Conservation (phyloP, 306 rosid genomes). For the Cicer arietinum region DNA sequence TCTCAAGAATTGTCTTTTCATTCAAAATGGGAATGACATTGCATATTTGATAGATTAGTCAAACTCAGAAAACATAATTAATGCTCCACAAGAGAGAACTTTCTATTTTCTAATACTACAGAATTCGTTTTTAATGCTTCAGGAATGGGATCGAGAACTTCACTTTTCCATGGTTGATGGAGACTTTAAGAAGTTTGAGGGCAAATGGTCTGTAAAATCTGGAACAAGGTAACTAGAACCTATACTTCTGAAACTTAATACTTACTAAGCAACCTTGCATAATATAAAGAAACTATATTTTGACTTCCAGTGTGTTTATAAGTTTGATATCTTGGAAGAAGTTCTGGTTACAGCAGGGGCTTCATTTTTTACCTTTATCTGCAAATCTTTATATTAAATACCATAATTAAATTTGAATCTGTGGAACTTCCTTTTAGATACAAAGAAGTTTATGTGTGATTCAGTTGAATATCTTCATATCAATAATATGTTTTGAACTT, state of each 20-base stretch:
- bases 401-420: too few species aligned
- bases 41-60: not conserved
- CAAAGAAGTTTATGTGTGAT: too few species aligned
- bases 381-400: too few species aligned
- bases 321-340: too few species aligned
- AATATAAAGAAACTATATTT: constrained; percentile 26
- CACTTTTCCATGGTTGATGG: constrained; percentile 98
- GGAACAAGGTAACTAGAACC: constrained; percentile 63
- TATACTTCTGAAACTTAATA: constrained; percentile 36
- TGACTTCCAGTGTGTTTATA: not conserved
- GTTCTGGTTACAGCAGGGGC: too few species aligned
- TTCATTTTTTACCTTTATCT: too few species aligned
- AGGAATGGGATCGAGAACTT: constrained; percentile 85
- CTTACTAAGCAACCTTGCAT: constrained; percentile 21
- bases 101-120: constrained; percentile 26
- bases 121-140: constrained; percentile 37
- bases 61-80: constrained; percentile 1
- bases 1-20: too few species aligned
- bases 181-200: constrained; percentile 94
- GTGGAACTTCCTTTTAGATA: too few species aligned
- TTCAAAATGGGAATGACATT: too few species aligned
- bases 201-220: constrained; percentile 89
- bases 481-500: too few species aligned
- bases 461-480: too few species aligned
- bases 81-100: not conserved